Evolutionary conservation across 148 eudicot genomes (phyloP).

Genomic region (Rhododendron molle): DNA sequence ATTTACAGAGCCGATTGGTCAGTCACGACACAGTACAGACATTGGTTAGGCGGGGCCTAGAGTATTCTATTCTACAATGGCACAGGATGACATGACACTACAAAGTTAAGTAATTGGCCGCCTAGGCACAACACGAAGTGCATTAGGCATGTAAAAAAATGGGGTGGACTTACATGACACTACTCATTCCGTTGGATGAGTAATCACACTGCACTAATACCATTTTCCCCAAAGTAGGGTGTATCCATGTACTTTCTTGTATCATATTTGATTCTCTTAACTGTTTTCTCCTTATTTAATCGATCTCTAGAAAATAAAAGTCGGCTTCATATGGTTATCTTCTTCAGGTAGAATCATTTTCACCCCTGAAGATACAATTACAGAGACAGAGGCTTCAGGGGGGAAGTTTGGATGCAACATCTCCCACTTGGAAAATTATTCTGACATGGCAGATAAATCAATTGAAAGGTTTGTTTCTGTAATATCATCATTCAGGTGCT

Average conservation of each 20-base stretch:
- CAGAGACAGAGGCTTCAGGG: constrained; percentile 26
- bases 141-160: no score
- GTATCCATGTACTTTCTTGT: not conserved
- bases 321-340: constrained; percentile 13
- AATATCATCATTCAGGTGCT: constrained; percentile 68
- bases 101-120: no score
- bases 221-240: no score
- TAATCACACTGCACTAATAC: no score
- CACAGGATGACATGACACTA: no score
- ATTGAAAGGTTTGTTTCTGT: constrained; percentile 70
- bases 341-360: constrained; percentile 33
- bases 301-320: constrained; percentile 3
- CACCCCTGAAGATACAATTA: constrained; percentile 19
- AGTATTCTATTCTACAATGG: no score
- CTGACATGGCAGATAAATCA: constrained; percentile 85
- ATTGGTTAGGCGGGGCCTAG: no score
- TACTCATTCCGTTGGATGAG: no score
- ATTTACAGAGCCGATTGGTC: no score
- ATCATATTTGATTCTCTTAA: not conserved
- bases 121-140: no score
- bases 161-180: no score
- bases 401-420: constrained; percentile 81
- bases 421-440: constrained; percentile 70
- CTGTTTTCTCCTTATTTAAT: not conserved
- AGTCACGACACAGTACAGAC: no score